Evolutionary conservation across 192 early-diverging fungal genomes (phyloP).

Genomic region (Backusella psychrophila): DNA sequence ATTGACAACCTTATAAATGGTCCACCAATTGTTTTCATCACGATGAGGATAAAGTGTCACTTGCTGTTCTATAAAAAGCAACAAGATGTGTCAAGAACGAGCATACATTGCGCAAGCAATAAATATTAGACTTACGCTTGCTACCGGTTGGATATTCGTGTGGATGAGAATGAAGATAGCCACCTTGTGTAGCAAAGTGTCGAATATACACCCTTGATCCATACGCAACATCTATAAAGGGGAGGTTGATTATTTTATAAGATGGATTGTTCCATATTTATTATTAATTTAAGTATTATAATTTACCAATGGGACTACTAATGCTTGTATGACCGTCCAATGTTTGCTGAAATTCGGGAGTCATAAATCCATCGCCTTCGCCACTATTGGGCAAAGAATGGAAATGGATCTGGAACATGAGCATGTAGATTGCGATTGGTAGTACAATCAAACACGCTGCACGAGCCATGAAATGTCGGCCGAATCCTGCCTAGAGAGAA

Average conservation of each 20-base stretch:
- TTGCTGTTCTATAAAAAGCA: conserved; percentile 62
- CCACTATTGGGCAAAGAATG: conserved; percentile 74
- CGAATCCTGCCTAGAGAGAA: conserved; percentile 16
- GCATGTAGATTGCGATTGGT: conserved; percentile 80
- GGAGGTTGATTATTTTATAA: neutral
- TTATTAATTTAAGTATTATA: neutral
- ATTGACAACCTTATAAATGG: conserved; percentile 49
- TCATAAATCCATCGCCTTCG: conserved; percentile 96
- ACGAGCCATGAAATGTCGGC: conserved; percentile 81
- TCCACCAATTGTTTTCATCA: conserved; percentile 90
- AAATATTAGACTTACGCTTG: conserved; percentile 52
- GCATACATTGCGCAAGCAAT: neutral
- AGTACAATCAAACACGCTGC: conserved; percentile 82
- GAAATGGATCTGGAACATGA: conserved; percentile 94
- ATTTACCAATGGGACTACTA: conserved; percentile 54
- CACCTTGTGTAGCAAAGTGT: conserved; percentile 74
- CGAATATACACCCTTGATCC: conserved; percentile 68
- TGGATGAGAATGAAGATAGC: conserved; percentile 80
- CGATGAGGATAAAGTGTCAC: conserved; percentile 79
- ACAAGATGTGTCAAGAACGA: conserved; percentile 6
- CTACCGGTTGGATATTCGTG: conserved; percentile 73
- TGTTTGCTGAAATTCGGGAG: conserved; percentile 86
- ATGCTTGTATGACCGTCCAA: conserved; percentile 63
- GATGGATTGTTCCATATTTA: neutral
- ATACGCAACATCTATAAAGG: conserved; percentile 61